Conservation (phyloP, 1,284 basidiomycete species). For the Porodaedalea pini region DNA sequence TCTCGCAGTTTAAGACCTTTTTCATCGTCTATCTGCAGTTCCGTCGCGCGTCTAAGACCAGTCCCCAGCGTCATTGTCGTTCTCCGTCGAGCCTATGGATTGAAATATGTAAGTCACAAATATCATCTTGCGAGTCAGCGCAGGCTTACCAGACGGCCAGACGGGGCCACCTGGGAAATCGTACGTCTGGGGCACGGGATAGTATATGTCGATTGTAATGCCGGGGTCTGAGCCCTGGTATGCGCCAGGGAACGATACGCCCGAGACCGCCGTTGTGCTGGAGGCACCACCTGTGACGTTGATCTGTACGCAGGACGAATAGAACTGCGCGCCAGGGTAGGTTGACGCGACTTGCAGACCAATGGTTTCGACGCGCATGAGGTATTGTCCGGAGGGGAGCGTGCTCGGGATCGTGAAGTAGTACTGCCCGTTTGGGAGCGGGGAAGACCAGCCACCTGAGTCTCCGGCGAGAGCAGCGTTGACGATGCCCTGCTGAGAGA, state of each 20-base stretch:
- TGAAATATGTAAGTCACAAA: no score
- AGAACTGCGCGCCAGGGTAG: slow-evolving; percentile 51
- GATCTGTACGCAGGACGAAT: slow-evolving; percentile 61
- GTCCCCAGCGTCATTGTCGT: no score
- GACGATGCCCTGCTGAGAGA: slow-evolving; percentile 39
- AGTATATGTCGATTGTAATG: slow-evolving; percentile 20
- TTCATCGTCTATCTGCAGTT: no score
- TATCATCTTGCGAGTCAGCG: no score
- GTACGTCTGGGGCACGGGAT: slow-evolving; percentile 21
- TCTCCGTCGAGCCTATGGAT: no score
- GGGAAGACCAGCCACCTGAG: slow-evolving; percentile 3
- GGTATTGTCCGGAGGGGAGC: slow-evolving; percentile 45
- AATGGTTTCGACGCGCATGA: slow-evolving; percentile 50
- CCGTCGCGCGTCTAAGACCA: no score
- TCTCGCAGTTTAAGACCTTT: no score
- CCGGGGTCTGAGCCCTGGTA: no score
- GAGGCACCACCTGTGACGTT: slow-evolving; percentile 48
- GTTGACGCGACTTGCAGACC: slow-evolving; percentile 40
- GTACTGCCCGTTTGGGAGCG: no score
- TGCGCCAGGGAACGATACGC: no score
- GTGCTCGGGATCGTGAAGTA: slow-evolving; percentile 48
- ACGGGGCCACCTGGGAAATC: slow-evolving; percentile 12
- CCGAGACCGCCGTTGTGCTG: slow-evolving; percentile 43
- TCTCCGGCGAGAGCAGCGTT: slow-evolving; percentile 43
- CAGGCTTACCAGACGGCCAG: slow-evolving; percentile 5